phyloP scores from a whole-genome alignment of 1,139 yeast species.

The Geotrichum histeridarum region DNA sequence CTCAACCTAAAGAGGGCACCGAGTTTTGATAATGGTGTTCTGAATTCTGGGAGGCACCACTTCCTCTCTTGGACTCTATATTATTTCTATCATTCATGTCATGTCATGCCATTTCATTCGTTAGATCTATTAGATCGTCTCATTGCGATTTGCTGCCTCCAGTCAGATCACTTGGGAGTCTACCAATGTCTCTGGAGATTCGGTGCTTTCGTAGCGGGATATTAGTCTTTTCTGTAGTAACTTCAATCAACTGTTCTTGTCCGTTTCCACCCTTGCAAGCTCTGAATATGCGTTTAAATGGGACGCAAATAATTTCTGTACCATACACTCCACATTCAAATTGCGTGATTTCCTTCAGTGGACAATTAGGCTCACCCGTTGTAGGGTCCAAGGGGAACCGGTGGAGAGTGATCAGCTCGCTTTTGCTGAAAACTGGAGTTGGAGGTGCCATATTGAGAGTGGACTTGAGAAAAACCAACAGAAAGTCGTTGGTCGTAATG shows the following conservation, averaged over 20 bases:
- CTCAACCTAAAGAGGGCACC: constrained; percentile 88
- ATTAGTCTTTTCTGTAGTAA: constrained; percentile 15
- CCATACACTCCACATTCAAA: constrained; percentile 44
- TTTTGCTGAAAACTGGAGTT: constrained; percentile 15
- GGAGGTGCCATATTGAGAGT: constrained; percentile 19
- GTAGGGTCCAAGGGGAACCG: constrained; percentile 6
- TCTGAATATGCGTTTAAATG: constrained; percentile 47
- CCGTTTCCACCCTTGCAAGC: constrained; percentile 36
- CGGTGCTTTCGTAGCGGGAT: constrained; percentile 11
- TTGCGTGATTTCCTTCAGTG: constrained; percentile 45
- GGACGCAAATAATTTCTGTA: constrained; percentile 42
- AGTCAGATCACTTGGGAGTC: neutral
- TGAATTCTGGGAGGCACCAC: no score
- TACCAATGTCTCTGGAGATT: neutral
- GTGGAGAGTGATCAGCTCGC: constrained; percentile 11
- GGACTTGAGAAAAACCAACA: neutral
- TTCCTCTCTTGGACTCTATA: neutral
- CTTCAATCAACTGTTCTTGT: constrained; percentile 12
- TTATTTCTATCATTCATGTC: neutral
- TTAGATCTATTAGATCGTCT: no score
- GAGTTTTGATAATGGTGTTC: constrained; percentile 42
- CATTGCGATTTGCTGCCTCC: neutral
- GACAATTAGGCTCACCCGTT: constrained; percentile 35
- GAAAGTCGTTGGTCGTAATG: no score
- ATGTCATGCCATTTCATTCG: neutral